A percentile compares a stretch with the other conserved stretches of the same genome.
phyloP scores from a whole-genome alignment of 345 rosid genomes.

The Turnera subulata region DNA sequence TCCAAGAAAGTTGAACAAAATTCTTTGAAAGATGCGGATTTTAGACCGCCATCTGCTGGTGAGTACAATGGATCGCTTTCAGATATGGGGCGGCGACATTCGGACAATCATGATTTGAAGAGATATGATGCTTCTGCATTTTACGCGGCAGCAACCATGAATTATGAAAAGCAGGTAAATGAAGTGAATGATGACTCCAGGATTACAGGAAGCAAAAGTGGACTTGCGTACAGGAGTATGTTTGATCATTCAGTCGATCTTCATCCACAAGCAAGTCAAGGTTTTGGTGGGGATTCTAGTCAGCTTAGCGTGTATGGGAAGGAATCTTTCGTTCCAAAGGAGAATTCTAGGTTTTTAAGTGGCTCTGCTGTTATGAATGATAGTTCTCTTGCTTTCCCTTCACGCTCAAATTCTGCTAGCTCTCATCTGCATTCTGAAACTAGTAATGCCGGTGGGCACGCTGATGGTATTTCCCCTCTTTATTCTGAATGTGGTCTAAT shows the following conservation, averaged over 20 bases:
- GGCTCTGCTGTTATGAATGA: conserved; percentile 19
- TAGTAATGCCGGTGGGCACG: conserved; percentile 23
- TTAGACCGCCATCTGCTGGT: conserved; percentile 22
- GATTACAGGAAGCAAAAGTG: conserved; percentile 22
- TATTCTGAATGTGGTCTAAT: too few relatives aligned
- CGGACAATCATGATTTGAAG: conserved; percentile 27
- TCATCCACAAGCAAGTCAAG: conserved; percentile 33
- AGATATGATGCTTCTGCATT: conserved; percentile 32
- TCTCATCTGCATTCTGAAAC: conserved; percentile 26
- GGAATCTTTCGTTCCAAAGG: conserved; percentile 31
- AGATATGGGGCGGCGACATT: conserved; percentile 22
- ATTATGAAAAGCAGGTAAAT: conserved; percentile 28
- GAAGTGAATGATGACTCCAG: conserved; percentile 32
- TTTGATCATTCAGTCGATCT: conserved; percentile 20
- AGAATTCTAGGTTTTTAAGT: conserved; percentile 30
- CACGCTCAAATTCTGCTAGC: conserved; percentile 31
- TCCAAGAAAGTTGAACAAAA: conserved; percentile 27
- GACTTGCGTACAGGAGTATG: conserved; percentile 21
- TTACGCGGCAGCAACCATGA: conserved; percentile 25
- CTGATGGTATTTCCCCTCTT: conserved; percentile 30
- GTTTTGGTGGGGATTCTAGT: conserved; percentile 20
- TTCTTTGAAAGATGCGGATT: conserved; percentile 21
- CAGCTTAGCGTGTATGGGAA: conserved; percentile 23
- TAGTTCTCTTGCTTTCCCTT: conserved; percentile 13
- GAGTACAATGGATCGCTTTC: conserved; percentile 30